Base-by-base conservation (phyloP, 495 filamentous ascomycete genomes). In the Hypoxylon trugodes region DNA sequence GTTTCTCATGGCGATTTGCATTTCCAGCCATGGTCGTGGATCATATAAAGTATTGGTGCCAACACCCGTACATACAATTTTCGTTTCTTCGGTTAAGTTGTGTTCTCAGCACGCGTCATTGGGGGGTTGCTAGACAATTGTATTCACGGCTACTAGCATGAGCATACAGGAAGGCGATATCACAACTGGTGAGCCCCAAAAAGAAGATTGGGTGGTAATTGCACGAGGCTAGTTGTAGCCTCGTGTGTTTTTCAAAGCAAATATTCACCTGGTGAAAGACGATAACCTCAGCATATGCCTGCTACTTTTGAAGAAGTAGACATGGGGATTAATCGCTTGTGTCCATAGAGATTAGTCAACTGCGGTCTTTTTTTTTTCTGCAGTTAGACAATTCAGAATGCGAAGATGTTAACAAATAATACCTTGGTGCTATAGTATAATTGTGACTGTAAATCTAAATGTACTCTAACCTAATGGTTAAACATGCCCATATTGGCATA, bases 41-140 rank as follows among this genome's bases (percentile, higher is more conserved):
- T 61, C 45, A 49, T 58, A 53, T 58, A 61, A 61, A 67, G 64
- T 61, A 67, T 61, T 53, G 51, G 64, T 61, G 58, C 46, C 64
- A 36, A 61, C 58, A 67, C 64, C n/a, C 46, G 45, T 58, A 61
- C 58, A 61, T 58, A 61, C 48, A 19, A 53, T n/a, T 67, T 64
- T 32, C 46, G 19, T 56, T 61, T 46, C 52, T 54, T 30, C 38
- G 10, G 24, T 65, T 25, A 28, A 35, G 25, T 37, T 30, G 26
- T 48, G 15, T 61, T 43, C 47, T 16, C 33, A 40, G 56, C 50
- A 54, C 58, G 35, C 35, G 26, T 26, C 52, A 61, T 52, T 36
- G 35, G 57, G 35, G 57, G 48, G 63, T 47, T n/a, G 52, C 46
- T 48, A 40, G 13, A 47, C 30, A 51, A 15, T 16, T 18, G 51